Base-by-base conservation (phyloP, 352 stramenopile species). In the Phytophthora tentaculata region DNA sequence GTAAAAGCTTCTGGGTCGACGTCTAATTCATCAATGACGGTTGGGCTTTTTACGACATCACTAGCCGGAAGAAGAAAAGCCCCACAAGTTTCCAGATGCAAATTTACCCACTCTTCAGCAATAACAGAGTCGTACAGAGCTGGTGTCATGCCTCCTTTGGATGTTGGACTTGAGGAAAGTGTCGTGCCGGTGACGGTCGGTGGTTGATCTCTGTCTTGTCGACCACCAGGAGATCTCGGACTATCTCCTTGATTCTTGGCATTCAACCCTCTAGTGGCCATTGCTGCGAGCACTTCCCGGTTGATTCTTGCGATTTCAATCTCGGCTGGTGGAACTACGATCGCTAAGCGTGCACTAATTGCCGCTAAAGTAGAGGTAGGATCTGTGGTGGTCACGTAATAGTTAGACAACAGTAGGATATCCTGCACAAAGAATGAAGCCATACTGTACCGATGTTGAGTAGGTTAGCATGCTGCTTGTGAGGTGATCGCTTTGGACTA, bases 61-160 rank as follows among this genome's bases (percentile, higher is more conserved):
- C 67, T 73, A 2, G 69, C 77, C 12, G 81, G 85, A 12, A 91
- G 47, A 0, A 93, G 66, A 51, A 86, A 91, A 8, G 61, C 61
- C 6, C 80, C 73, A 4, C 71, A 80, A 0, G 73, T 83, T 55
- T 89, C 81, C n/a, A 94, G 37, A 24, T 94, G 85, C 1, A 89
- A 48, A 56, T 95, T 94, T 9, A 95, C 84, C 87, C 85, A 92
- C 57, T 92, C 84, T 44, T 95, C 87, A 9, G 86, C 82, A 19
- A 92, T 78, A 16, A 92, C 72, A 0, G 84, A 92, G 35, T 92
- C 84, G 28, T 89, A 67, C 3, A 90, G 71, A 5, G 76, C 70
- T 9, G 78, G n/a, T 47, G 63, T 56, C 29, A 82, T 73, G 5
- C 55, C 64, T 32, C n/a, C 56, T 24, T 74, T 83, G 35, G 51